Base-by-base conservation (phyloP, 768 basidiomycete species). In the Suillus variegatus region DNA sequence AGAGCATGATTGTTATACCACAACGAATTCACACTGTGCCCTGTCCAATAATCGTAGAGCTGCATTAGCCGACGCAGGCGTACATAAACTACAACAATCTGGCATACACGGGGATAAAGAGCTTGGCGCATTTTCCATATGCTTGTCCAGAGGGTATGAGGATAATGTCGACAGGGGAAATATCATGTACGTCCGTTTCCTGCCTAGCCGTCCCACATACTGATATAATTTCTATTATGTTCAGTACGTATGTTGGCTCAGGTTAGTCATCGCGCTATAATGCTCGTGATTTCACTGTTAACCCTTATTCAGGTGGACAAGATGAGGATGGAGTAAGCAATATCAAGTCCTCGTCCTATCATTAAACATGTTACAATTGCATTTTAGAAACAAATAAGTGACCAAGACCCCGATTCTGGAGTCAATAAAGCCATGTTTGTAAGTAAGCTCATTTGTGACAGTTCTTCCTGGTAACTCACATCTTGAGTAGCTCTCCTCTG, bases 121-220 rank as follows among this genome's bases (percentile, higher is more conserved):
- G 3, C 71, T 74, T 9, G 76, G 77, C 2, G 79, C 81, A 9
- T 82, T 71, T 61, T 83, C 82, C 16, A 75, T 83, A 25, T 81
- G 82, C 20, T 52, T 82, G 20, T 79, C 82, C 44, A 75, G 69
- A 16, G 79, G 80, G 8, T 82, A 82, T 49, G 77, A 80, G 54
- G 82, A 83, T 67, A 77, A 82, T 64, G n/a, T 57, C 2, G 82
- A 82, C 40, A 1, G 51, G 0, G 82, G 82, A 38, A 74, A 80
- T 0, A 74, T 5, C 8, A 79, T 82, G 81, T 82, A 66, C 5
- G 79, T 38, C 49, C 13, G 8, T 64, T 44, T 13, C 6, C 20
- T 55, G 3, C 20, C 20, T n/a, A 6, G 10, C 13, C 28, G 46
- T 18, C 18, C n/a, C 22, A 25, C 32, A 62, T 20, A 10, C 51